Base-by-base conservation (phyloP, 805 yeast genomes). In the Danielozyma ontarioensis region DNA sequence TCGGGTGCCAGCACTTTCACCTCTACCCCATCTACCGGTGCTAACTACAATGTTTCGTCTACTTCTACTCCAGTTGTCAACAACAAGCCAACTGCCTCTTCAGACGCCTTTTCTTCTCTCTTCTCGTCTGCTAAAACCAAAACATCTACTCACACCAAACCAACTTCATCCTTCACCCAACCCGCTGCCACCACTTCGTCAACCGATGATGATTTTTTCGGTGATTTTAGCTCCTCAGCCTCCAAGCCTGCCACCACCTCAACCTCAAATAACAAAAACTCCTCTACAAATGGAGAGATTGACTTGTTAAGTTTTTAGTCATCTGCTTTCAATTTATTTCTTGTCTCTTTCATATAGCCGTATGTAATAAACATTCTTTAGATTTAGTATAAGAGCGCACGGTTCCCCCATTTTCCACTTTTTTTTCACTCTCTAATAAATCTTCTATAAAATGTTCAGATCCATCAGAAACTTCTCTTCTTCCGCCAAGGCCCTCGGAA, bases 41-140 rank as follows among this genome's bases (percentile, higher is more conserved):
- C 13, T 3, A 45, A 42, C 35, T 42, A 48, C 28, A 45, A 47
- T 17, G 42, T 55, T 27, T 43, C 17, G 17, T 18, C 27, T 8
- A 57, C 12, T 50, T 65, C 3, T 62, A 63, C 3, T 54, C 71
- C 10, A 10, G 22, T 19, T 6, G 10, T 6, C 22, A 19, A 19
- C 22, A 35, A 48, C n/a, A 46, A 41, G 28, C 45, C 45, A 1
- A 19, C 31, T 6, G 21, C 39, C 6, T 22, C 34, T 5, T 34
- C 37, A 13, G 93, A 83, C 50, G 83, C 89, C 1, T 83, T 83
- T 57, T 80, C 89, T 16, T 77, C 83, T 3, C 63, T 83, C 42
- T 78, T 83, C 46, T 64, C 75, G 6, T 59, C 76, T 17, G 94
- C 94, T 5, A 78, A 82, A 50, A 59, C 78, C 32, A 57, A 62